Evolutionary conservation across 2,329 filamentous ascomycete species (phyloP).

Genomic region (Pseudopithomyces maydicus): DNA sequence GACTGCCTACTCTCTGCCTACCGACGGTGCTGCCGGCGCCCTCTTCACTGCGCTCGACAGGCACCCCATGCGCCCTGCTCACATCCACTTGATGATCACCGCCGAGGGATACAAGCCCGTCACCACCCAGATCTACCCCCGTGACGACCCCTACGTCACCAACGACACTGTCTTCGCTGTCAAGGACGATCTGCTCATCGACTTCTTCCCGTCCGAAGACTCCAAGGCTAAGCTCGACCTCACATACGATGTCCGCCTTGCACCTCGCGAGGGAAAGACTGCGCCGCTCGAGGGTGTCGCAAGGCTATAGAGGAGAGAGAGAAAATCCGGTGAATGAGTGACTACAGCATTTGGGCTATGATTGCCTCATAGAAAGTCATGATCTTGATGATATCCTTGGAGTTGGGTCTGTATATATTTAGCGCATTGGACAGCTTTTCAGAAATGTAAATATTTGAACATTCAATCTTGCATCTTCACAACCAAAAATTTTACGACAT

Average conservation of each 20-base stretch:
- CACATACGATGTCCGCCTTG: constrained; percentile 65
- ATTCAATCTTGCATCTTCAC: not conserved
- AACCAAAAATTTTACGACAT: not conserved
- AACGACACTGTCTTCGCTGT: constrained; percentile 67
- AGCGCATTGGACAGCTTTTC: not conserved
- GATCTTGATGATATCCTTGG: not conserved
- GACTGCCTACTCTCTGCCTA: constrained; percentile 73
- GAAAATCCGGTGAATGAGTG: too few species aligned
- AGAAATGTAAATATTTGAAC: constrained; percentile 9
- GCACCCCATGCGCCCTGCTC: constrained; percentile 65
- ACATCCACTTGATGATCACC: constrained; percentile 68
- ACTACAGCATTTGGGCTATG: constrained; percentile 24
- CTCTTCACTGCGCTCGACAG: constrained; percentile 61
- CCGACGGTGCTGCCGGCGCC: constrained; percentile 58
- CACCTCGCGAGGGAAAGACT: constrained; percentile 45
- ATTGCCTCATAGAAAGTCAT: not conserved
- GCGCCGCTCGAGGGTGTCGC: constrained; percentile 38
- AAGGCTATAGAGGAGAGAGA: constrained; percentile 30
- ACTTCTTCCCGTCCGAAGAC: constrained; percentile 59
- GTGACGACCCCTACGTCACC: constrained; percentile 61
- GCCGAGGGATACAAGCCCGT: constrained; percentile 62
- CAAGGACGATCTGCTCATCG: constrained; percentile 64
- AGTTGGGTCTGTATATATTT: constrained; percentile 4
- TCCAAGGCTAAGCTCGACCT: constrained; percentile 64
- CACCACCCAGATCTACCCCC: constrained; percentile 64